Conservation (phyloP, 148 eudicot species). For the Camellia lanceoleosa region DNA sequence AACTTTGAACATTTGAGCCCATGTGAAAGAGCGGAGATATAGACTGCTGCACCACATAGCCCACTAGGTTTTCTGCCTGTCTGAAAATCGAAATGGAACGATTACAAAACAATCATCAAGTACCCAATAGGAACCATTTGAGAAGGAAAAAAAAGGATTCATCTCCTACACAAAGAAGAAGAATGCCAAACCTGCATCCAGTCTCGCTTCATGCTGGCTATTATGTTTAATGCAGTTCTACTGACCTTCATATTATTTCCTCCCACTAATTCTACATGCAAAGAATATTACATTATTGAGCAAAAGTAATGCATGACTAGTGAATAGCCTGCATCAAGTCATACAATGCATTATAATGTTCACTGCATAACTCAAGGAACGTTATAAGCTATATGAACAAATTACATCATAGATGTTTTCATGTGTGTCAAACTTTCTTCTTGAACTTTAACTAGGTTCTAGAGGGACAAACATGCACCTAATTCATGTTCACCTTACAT, state of each 20-base stretch:
- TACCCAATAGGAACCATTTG: not conserved
- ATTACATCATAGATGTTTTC: not conserved
- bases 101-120: not conserved
- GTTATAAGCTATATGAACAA: not conserved
- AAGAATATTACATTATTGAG: not conserved
- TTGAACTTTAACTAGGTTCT: no score
- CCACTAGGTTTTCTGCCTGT: slow-evolving; percentile 67
- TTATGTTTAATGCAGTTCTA: slow-evolving; percentile 45
- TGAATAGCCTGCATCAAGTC: not conserved
- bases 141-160: not conserved
- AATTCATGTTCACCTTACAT: no score
- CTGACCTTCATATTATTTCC: slow-evolving; percentile 25
- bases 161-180: not conserved
- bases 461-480: no score
- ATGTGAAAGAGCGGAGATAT: slow-evolving; percentile 56
- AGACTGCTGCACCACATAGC: slow-evolving; percentile 57
- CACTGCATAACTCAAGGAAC: slow-evolving; percentile 1
- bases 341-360: not conserved
- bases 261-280: slow-evolving; percentile 37
- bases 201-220: slow-evolving; percentile 56
- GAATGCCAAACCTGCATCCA: slow-evolving; percentile 52
- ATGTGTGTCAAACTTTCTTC: no score
- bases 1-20: slow-evolving; percentile 45
- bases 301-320: not conserved
- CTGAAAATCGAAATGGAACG: slow-evolving; percentile 23